These are phyloP conservation scores for Flueggea neowawraea DNA, from an alignment of 441 rosid species.

Conservation along the genomic window DNA sequence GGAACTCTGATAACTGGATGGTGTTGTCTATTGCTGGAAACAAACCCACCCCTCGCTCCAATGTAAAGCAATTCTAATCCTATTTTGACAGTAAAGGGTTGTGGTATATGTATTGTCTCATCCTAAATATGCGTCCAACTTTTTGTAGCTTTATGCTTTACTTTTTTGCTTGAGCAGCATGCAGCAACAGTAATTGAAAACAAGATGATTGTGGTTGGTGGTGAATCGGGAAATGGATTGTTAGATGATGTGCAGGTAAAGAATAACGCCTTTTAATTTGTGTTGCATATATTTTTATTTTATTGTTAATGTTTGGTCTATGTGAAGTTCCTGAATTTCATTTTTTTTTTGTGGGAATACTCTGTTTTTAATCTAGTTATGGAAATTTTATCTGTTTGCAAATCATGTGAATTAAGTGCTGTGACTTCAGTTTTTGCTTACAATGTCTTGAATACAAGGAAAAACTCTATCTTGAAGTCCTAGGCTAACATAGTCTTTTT, in stretches of 20 bases:
- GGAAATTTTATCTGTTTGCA: neutral
- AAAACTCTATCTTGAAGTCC: too few species aligned
- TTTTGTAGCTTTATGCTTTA: slow-evolving; percentile 5
- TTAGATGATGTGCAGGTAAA: slow-evolving; percentile 97
- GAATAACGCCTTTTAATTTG: neutral
- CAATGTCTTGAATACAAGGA: too few species aligned
- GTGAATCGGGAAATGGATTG: slow-evolving; percentile 81
- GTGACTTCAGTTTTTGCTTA: too few species aligned
- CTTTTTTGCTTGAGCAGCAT: slow-evolving; percentile 51
- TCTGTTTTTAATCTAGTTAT: neutral
- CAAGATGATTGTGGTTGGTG: slow-evolving; percentile 97
- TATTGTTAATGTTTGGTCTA: neutral
- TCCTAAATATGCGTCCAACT: neutral
- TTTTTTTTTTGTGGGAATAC: neutral
- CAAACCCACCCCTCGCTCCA: slow-evolving; percentile 80
- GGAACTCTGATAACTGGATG: slow-evolving; percentile 84
- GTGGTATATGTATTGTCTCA: too few species aligned
- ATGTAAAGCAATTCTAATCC: slow-evolving; percentile 33
- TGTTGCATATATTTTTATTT: neutral
- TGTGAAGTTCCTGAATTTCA: too few species aligned
- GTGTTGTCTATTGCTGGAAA: slow-evolving; percentile 71
- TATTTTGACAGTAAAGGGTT: too few species aligned
- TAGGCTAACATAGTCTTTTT: neutral
- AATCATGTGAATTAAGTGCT: neutral
- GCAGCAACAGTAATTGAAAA: slow-evolving; percentile 89